Evolutionary conservation across 441 rosid genomes (phyloP), one percentile per base, ranked within the genome.

Genomic region (Populus tomentosa): DNA sequence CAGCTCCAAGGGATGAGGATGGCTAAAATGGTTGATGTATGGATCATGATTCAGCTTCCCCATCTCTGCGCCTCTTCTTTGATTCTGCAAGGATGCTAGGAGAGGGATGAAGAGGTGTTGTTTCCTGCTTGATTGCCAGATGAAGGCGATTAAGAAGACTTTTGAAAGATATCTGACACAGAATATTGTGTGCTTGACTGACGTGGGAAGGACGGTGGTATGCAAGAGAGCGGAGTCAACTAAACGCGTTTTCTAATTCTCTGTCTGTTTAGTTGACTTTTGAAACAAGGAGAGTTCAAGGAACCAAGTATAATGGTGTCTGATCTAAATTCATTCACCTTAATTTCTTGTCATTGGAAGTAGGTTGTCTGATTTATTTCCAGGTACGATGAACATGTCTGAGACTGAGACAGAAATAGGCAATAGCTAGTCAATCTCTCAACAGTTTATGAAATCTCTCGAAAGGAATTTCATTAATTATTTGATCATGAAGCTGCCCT

Each of bases 1-100:
- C 38, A 85, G 85, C 35, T 82, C 80, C 4, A 87, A 79, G 14
- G 79, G 79, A 79, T 84, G 90, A 46, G 85, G 90, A 35, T 87
- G 88, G 81, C 85, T 85, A 32, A 78, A 85, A 75, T 84, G 88
- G 40, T 75, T 85, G 42, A 84, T 76, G 16, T 42, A 40, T 10
- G 75, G 75, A 59, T 84, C 81, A 5, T 83, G 78, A n/a, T 65
- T 72, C 2, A 84, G 80, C 72, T 72, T 76, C 59, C 80, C 83
- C 88, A 85, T 80, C 28, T 69, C 75, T 42, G 24, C 20, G 28
- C 74, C 33, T 59, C 80, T 56, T 33, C 32, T 23, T 36, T 7
- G 61, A 14, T 1, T 0, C 61, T 16, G 61, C 61, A 5, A 53
- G 61, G 20, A 53, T 53, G 14, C 2, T 16, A 10, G 70, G 35